Conservation (phyloP, 208 protist genomes). For the Wallacemonas sp. region DNA sequence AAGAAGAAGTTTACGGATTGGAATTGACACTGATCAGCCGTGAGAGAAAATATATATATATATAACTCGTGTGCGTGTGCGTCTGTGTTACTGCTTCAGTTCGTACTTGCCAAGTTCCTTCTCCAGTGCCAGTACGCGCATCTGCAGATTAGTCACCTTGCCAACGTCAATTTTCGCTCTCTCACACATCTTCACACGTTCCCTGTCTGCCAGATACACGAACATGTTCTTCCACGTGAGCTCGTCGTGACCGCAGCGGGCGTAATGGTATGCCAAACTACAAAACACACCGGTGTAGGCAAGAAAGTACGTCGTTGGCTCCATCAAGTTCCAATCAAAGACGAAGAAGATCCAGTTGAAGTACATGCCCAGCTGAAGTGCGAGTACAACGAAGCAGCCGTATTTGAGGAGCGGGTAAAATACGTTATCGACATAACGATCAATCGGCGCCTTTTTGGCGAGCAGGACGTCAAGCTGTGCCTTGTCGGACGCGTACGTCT, state of each 20-base stretch:
- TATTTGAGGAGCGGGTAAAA: constrained; percentile 58
- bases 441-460: constrained; percentile 35
- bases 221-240: constrained; percentile 67
- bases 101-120: constrained; percentile 31
- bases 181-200: constrained; percentile 38
- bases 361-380: constrained; percentile 62
- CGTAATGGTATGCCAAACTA: constrained; percentile 72
- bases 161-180: constrained; percentile 32
- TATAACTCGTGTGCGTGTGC: no score
- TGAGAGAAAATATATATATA: no score
- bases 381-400: constrained; percentile 40
- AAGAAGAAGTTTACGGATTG: no score
- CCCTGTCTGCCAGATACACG: constrained; percentile 25
- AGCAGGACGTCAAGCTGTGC: constrained; percentile 28
- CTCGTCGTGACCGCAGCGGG: constrained; percentile 38
- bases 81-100: neutral
- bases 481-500: neutral
- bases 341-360: constrained; percentile 87
- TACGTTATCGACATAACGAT: constrained; percentile 31
- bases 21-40: no score
- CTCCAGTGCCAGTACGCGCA: constrained; percentile 28
- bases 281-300: constrained; percentile 62
- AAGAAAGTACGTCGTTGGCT: constrained; percentile 87
- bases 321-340: constrained; percentile 89
- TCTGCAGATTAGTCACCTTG: constrained; percentile 33